These are phyloP conservation scores for Tricladium varicosporioides DNA, from an alignment of 2,329 filamentous ascomycete genomes.

Conservation along the genomic window DNA sequence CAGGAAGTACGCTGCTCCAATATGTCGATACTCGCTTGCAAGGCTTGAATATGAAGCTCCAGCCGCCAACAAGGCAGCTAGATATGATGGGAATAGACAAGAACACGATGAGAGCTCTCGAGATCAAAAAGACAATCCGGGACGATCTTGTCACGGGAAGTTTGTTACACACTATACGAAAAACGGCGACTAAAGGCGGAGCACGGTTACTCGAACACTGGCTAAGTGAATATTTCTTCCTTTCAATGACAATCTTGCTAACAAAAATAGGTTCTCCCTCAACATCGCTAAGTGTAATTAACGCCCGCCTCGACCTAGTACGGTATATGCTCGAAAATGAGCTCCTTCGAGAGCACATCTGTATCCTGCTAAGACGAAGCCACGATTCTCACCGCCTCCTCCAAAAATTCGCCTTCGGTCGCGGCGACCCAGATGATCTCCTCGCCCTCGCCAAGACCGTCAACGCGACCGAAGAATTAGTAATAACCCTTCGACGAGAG, in stretches of 20 bases:
- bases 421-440: constrained; percentile 90
- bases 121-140: constrained; percentile 82
- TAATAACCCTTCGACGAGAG: constrained; percentile 42
- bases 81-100: constrained; percentile 89
- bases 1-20: constrained; percentile 76
- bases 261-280: constrained; percentile 66
- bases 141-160: constrained; percentile 80
- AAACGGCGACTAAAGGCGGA: constrained; percentile 89
- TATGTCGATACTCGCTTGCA: constrained; percentile 81
- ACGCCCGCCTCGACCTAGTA: constrained; percentile 77
- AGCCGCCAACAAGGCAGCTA: constrained; percentile 75
- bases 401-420: constrained; percentile 89
- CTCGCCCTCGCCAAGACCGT: constrained; percentile 82
- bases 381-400: constrained; percentile 87
- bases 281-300: constrained; percentile 78
- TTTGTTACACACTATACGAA: constrained; percentile 82
- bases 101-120: constrained; percentile 83
- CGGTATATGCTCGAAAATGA: constrained; percentile 66
- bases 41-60: constrained; percentile 75
- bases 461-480: constrained; percentile 66
- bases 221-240: constrained; percentile 54
- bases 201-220: constrained; percentile 80
- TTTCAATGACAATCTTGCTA: constrained; percentile 8
- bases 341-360: constrained; percentile 67
- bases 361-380: constrained; percentile 67